phyloP scores from a whole-genome alignment of 1,284 basidiomycete species.

The Microbotryum silenes-acaulis region DNA sequence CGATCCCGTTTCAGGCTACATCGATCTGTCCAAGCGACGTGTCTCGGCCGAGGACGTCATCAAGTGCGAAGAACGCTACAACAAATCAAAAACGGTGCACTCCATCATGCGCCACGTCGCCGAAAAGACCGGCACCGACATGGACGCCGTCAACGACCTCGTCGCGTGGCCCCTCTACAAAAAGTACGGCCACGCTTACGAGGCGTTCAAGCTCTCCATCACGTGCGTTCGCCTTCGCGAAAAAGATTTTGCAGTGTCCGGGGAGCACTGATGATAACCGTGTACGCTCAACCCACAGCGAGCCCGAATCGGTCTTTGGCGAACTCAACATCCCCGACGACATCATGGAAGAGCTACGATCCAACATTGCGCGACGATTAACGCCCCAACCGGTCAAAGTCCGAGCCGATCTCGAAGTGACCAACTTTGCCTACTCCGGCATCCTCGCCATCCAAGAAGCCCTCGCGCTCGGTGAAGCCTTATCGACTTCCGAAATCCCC shows the following conservation, averaged over 20 bases:
- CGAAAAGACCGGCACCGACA: conserved; percentile 59
- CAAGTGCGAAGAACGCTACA: conserved; percentile 97
- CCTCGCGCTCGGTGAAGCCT: conserved; percentile 73
- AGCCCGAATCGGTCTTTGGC: conserved; percentile 76
- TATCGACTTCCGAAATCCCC: conserved; percentile 82
- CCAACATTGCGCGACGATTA: conserved; percentile 86
- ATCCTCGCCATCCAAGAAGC: conserved; percentile 97
- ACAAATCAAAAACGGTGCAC: conserved; percentile 92
- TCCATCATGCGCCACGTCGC: conserved; percentile 92
- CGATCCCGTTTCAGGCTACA: conserved; percentile 62
- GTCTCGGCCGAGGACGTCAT: conserved; percentile 98
- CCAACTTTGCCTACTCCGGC: conserved; percentile 93
- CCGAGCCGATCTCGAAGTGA: conserved; percentile 94
- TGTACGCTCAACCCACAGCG: conserved; percentile 47
- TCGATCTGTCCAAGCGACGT: conserved; percentile 96
- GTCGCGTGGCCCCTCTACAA: conserved; percentile 89
- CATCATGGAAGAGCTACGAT: conserved; percentile 61
- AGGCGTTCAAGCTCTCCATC: conserved; percentile 93
- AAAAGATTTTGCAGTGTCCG: not conserved
- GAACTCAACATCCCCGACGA: conserved; percentile 53
- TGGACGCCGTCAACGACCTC: conserved; percentile 80
- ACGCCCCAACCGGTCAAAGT: conserved; percentile 99
- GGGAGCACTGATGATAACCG: not conserved
- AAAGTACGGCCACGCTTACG: conserved; percentile 92
- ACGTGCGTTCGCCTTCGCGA: conserved; percentile 53